Base-by-base conservation (phyloP, 495 filamentous ascomycete species). In the Hyaloscypha hepaticicola region DNA sequence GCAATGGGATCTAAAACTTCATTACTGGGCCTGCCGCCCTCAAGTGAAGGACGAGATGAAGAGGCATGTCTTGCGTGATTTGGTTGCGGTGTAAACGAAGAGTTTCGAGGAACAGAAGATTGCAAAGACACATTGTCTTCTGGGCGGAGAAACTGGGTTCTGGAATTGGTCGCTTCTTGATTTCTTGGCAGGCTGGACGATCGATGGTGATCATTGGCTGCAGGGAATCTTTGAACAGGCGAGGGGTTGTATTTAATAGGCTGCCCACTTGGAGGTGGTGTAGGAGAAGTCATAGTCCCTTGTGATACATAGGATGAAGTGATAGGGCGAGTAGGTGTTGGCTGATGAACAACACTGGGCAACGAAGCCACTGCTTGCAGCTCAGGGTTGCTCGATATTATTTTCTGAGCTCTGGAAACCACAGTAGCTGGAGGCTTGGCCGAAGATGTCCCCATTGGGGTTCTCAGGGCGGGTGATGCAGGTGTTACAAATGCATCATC, bases 271-370 rank as follows among this genome's bases (percentile, higher is more conserved):
- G 75, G 77, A 41, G 87, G 85, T 25, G 87, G 83, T n/a, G 84
- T 81, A 8, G 90, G 80, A 26, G 88, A 89, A 27, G 94, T 96
- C 90, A 96, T 96, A 2, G 92, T 96, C 33, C 93, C 95, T 14
- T 88, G 95, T 3, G 95, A 97, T n/a, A 96, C 87, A 88, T 95
- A 96, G 6, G 70, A 63, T 5, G 88, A 82, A 66, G 33, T 62
- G 7, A 33, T 7, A n/a, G 65, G 64, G 5, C 67, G 61, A 57
- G 80, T 81, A 34, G 88, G 83, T 25, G 80, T 79, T 3, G 87
- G 80, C 67, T 88, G 83, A 65, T 87, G 83, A 28, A 83, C 74
- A 34, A 82, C 80, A n/a, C 76, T 70, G 12, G 77, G 66, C 57
- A 77, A 73, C 7, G 80, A 77, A 26, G 81, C 76, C 58, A 82